Base-by-base conservation (phyloP, 2,329 filamentous ascomycete species). In the Trichoderma semiorbis region DNA sequence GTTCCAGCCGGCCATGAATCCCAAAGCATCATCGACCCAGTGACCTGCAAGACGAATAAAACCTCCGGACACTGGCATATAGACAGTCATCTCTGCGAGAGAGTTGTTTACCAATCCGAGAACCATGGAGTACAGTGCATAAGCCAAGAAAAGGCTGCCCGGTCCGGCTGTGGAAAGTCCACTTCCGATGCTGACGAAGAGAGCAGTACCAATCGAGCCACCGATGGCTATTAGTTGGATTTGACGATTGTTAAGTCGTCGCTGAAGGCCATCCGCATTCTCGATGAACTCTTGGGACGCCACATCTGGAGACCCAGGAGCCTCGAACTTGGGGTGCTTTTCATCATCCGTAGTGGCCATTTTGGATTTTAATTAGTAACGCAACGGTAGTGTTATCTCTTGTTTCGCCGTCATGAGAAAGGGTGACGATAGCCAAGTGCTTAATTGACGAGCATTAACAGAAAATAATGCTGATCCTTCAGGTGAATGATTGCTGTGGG, bases 11-110 rank as follows among this genome's bases (percentile, higher is more conserved):
- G 80, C 79, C 77, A 81, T 81, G 74, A 91, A 91, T 39, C 89
- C 89, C 24, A 89, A 82, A 11, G 89, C 84, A n/a, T 91, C 89
- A 78, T 92, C 90, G 11, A 89, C 88, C 87, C 89, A 92, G 75
- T 89, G 83, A 32, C 89, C 89, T 5, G 89, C 89, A 76, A 91
- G 84, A 72, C 90, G 88, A 74, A 92, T 86, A 77, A 91, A 91
- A 2, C 87, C 87, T 74, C 89, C 89, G 55, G 84, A 86, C 61
- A 92, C 85, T 28, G 90, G 90, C 84, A 90, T 89, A 73, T 86
- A 87, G 47, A 85, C 84, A 34, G 83, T 86, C 89, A 92, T 91
- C 78, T 92, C 90, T 10, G 90, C 89, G 72, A 91, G 83, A 73
- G 85, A 86, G 77, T 91, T 91, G 84, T 91, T 91, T 77, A 91